These are phyloP conservation scores for Rhodotorula toruloides DNA, from an alignment of 768 basidiomycete species.

Conservation along the genomic window DNA sequence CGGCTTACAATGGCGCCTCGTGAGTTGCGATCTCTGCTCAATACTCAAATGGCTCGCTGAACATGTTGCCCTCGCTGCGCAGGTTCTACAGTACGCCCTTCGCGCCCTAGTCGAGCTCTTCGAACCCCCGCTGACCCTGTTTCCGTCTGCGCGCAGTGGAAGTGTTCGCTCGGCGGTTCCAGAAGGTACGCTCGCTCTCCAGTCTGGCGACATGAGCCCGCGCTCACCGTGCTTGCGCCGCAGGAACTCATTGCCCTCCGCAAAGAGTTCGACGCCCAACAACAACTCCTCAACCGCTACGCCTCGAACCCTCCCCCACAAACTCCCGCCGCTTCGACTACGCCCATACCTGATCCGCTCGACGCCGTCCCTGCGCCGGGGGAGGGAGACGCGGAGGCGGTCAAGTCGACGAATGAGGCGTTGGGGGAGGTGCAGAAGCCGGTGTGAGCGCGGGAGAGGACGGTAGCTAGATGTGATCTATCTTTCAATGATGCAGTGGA, in stretches of 20 bases:
- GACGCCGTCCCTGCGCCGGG: too few species aligned
- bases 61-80: too few species aligned
- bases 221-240: not conserved
- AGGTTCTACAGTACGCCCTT: not conserved
- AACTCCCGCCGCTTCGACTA: slow-evolving; percentile 14
- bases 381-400: too few species aligned
- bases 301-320: slow-evolving; percentile 11
- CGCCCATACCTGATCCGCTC: not conserved
- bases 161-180: slow-evolving; percentile 31
- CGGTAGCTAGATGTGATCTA: too few species aligned
- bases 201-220: not conserved
- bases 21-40: not conserved
- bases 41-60: too few species aligned
- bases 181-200: slow-evolving; percentile 8
- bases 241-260: slow-evolving; percentile 36
- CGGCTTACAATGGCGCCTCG: slow-evolving; percentile 81
- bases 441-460: too few species aligned
- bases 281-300: slow-evolving; percentile 21
- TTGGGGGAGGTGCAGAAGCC: too few species aligned
- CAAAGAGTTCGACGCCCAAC: slow-evolving; percentile 38
- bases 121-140: not conserved
- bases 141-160: slow-evolving; percentile 11
- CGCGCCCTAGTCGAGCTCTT: not conserved
- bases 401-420: too few species aligned
- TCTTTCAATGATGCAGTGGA: too few species aligned